Conservation (phyloP, 2,329 filamentous ascomycete genomes). For the Annulohypoxylon truncatum region DNA sequence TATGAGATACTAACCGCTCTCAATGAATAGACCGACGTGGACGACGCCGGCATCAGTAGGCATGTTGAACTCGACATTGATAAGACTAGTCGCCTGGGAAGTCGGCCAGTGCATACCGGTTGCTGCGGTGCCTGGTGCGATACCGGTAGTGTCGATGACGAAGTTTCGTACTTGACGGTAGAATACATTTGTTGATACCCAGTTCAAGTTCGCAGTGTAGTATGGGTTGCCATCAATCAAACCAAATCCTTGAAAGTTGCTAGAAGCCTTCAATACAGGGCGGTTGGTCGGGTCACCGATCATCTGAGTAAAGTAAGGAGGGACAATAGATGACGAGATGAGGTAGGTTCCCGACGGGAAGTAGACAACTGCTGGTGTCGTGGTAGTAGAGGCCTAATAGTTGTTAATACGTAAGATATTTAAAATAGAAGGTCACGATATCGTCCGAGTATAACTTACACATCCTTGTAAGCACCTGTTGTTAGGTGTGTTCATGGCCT, state of each 20-base stretch:
- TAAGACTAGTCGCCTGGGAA: conserved; percentile 66
- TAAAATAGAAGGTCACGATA: neutral
- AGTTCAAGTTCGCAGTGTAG: conserved; percentile 54
- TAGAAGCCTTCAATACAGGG: conserved; percentile 65
- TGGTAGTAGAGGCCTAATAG: conserved; percentile 54
- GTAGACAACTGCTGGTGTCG: conserved; percentile 57
- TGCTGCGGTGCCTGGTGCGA: conserved; percentile 47
- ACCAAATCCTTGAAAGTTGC: conserved; percentile 65
- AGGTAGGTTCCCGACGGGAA: conserved; percentile 65
- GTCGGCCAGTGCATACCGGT: conserved; percentile 72
- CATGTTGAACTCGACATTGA: conserved; percentile 64
- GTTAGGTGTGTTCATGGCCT: conserved; percentile 55
- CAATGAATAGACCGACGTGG: conserved; percentile 51
- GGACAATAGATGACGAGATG: conserved; percentile 66
- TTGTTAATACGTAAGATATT: conserved; percentile 30
- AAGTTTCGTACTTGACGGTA: conserved; percentile 74
- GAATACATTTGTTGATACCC: conserved; percentile 69
- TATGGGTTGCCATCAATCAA: conserved; percentile 69
- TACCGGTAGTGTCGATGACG: conserved; percentile 63
- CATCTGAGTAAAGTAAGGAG: conserved; percentile 73
- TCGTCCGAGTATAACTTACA: conserved; percentile 47
- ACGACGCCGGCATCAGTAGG: conserved; percentile 46
- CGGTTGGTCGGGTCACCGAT: conserved; percentile 69
- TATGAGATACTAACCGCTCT: conserved; percentile 46
- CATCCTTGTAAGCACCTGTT: conserved; percentile 57